Evolutionary conservation across 164 flowering plant genomes (phyloP).

Genomic region (Magnolia officinalis): DNA sequence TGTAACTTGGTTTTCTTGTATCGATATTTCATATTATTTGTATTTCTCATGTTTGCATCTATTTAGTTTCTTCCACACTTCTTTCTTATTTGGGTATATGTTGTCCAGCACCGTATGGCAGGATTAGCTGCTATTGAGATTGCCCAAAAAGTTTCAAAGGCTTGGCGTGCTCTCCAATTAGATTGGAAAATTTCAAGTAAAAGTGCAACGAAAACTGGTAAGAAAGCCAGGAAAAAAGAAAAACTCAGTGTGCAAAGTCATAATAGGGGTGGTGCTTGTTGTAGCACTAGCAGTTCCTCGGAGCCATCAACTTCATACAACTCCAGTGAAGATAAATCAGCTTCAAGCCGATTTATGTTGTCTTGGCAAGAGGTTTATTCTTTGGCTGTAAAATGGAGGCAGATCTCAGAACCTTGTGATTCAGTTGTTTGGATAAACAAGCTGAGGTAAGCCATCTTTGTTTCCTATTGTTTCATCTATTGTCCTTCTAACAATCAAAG

Average conservation of each 20-base stretch:
- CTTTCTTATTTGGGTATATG: constrained; percentile 2
- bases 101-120: constrained; percentile 94
- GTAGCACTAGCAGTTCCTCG: constrained; percentile 72
- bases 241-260: constrained; percentile 49
- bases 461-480: not conserved
- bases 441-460: constrained; percentile 56
- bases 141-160: constrained; percentile 93
- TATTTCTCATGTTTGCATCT: not conserved
- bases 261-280: constrained; percentile 92
- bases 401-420: constrained; percentile 98
- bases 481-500: not conserved
- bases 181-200: constrained; percentile 77
- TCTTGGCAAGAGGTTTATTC: constrained; percentile 86
- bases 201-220: constrained; percentile 51
- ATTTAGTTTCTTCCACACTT: not conserved
- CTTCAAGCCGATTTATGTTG: constrained; percentile 40
- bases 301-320: constrained; percentile 55
- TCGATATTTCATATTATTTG: not conserved
- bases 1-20: not conserved
- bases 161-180: constrained; percentile 78
- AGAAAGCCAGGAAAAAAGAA: constrained; percentile 63
- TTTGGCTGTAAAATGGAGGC: constrained; percentile 94
- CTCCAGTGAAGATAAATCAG: constrained; percentile 52
- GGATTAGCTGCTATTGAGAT: constrained; percentile 97
- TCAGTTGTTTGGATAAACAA: constrained; percentile 95